Evolutionary conservation across 441 rosid species (phyloP).

Genomic region (Erodium trifolium): DNA sequence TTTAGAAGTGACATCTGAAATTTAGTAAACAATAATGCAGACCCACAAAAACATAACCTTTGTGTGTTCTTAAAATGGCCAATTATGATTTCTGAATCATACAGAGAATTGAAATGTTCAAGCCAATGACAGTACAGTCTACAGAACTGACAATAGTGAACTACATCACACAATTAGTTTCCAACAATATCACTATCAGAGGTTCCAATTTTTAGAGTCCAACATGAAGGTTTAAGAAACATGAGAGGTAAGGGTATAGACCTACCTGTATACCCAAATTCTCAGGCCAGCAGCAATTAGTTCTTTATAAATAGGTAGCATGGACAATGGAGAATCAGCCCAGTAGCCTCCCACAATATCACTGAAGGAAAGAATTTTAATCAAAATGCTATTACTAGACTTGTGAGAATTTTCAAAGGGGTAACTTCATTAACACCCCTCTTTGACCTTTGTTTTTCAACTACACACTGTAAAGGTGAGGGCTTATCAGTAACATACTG

Average conservation of each 20-base stretch:
- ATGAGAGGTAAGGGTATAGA: background rate
- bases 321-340: slow-evolving; percentile 73
- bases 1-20: background rate
- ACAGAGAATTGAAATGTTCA: background rate
- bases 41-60: background rate
- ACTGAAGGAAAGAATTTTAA: slow-evolving; percentile 27
- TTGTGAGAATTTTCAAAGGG: background rate
- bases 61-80: background rate
- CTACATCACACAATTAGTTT: background rate
- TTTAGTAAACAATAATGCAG: background rate
- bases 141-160: background rate
- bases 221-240: slow-evolving; percentile 4
- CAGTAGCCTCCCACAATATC: slow-evolving; percentile 54
- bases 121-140: background rate
- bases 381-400: slow-evolving; percentile 5
- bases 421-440: too few relatives aligned
- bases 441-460: too few relatives aligned
- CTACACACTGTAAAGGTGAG: too few relatives aligned
- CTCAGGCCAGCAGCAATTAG: slow-evolving; percentile 68
- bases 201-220: background rate
- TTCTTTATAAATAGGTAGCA: slow-evolving; percentile 89
- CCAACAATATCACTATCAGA: too few relatives aligned
- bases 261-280: slow-evolving; percentile 83
- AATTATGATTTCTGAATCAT: background rate
- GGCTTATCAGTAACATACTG: too few relatives aligned